Base-by-base conservation (phyloP, 257 asterid species). In the Osmanthus fragrans region DNA sequence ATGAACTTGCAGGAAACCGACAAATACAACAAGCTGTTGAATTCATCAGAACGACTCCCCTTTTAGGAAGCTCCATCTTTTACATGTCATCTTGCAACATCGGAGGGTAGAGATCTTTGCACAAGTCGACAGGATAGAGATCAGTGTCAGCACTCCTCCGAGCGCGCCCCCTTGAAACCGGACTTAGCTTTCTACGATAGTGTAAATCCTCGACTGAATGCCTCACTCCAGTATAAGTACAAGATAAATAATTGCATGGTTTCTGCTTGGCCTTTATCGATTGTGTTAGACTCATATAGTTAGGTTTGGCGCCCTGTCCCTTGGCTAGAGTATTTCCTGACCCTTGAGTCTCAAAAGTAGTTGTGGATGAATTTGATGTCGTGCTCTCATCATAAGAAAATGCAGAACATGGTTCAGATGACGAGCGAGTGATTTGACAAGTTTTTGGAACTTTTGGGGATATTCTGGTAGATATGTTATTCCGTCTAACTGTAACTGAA, bases 41-140 rank as follows among this genome's bases (percentile, higher is more conserved):
- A 74, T 51, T 60, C 60, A 74, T 74, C 67, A 65, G 23, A n/a
- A 42, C n/a, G 23, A 56, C 5, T 3, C 42, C 70, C 71, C 79
- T 54, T 80, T 69, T 30, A 78, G 66, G 73, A 73, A 13, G 60
- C 82, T 56, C 71, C 70, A 27, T 64, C 37, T 25, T 49, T 66
- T 37, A 73, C 78, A 63, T 63, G 76, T 70, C 78, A 30, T 76
- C 81, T 23, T 25, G 34, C 56, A 49, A 67, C 47, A 56, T 23
- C n/a, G 94, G 91, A n/a, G 89, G 91, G 82, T 94, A 89, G 19
- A 87, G 87, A 81, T 89, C 94, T 77, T 86, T 86, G 84, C 89
- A 81, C 36, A 86, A 51, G 36, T 87, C 92, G 1, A 81, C 86
- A 5, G 88, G 79, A 66, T 87, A 87, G 2, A 89, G 86, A 73